A percentile compares a stretch with the other conserved stretches of the same genome.
Conservation (phyloP, 495 filamentous ascomycete species). For the Eremomyces bilateralis region DNA sequence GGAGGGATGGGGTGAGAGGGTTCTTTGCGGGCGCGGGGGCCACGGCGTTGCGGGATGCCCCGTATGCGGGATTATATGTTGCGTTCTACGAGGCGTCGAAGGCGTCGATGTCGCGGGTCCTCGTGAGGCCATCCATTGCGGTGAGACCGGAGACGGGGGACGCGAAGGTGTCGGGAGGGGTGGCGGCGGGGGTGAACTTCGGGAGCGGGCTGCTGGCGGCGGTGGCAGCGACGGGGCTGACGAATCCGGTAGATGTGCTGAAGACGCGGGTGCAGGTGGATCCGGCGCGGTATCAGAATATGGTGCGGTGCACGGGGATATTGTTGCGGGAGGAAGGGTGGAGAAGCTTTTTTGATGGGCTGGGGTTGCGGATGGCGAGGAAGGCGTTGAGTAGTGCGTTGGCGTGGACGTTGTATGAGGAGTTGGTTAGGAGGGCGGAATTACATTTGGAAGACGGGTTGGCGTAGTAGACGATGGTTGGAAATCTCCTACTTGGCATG, state of each 20-base stretch:
- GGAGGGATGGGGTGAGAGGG: constrained; percentile 51
- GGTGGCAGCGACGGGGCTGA: constrained; percentile 60
- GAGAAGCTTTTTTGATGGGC: constrained; percentile 62
- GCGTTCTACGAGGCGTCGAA: constrained; percentile 87
- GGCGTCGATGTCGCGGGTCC: constrained; percentile 11
- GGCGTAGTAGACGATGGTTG: too few relatives aligned
- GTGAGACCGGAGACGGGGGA: constrained; percentile 3
- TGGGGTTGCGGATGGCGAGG: constrained; percentile 69
- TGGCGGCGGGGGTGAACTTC: constrained; percentile 54
- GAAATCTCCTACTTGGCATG: too few relatives aligned
- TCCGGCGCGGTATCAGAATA: constrained; percentile 65
- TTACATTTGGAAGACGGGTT: constrained; percentile 26
- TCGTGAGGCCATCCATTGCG: too few relatives aligned
- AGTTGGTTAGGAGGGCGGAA: constrained; percentile 61
- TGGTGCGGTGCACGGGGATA: constrained; percentile 46
- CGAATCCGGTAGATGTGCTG: constrained; percentile 91
- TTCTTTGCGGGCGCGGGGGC: constrained; percentile 91
- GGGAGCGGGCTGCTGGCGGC: constrained; percentile 58
- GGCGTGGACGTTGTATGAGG: constrained; percentile 94
- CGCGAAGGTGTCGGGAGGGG: constrained; percentile 9
- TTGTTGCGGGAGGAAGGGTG: constrained; percentile 73
- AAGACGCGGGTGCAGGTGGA: constrained; percentile 89
- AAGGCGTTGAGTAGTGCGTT: constrained; percentile 84
- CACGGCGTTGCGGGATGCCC: constrained; percentile 80
- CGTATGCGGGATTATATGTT: constrained; percentile 88